These are phyloP conservation scores for Taiwanofungus camphoratus DNA, from an alignment of 1,284 basidiomycete genomes.

Conservation along the genomic window DNA sequence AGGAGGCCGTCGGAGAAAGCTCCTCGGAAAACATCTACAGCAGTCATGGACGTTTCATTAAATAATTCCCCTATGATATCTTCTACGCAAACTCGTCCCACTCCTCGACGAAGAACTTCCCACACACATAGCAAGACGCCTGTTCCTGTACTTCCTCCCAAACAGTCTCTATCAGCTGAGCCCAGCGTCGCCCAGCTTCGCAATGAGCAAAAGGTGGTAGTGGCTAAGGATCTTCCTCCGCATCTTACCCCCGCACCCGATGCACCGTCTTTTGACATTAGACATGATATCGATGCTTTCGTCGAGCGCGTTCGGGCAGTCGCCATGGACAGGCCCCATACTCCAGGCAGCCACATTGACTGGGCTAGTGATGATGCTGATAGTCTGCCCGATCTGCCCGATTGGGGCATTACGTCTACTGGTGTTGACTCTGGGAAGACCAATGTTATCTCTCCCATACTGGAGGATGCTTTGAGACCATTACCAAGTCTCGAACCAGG, in stretches of 20 bases:
- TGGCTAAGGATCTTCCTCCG: slow-evolving; percentile 53
- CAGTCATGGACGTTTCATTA: slow-evolving; percentile 14
- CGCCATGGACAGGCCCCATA: slow-evolving; percentile 66
- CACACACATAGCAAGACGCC: slow-evolving; percentile 18
- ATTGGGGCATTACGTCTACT: slow-evolving; percentile 63
- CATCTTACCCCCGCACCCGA: slow-evolving; percentile 37
- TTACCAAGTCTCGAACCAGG: slow-evolving; percentile 42
- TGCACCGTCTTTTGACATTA: slow-evolving; percentile 40
- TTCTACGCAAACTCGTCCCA: slow-evolving; percentile 16
- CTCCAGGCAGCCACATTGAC: slow-evolving; percentile 73
- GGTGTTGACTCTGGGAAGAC: slow-evolving; percentile 19
- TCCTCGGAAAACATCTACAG: slow-evolving; percentile 19
- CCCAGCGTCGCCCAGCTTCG: slow-evolving; percentile 15
- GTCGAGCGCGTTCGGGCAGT: slow-evolving; percentile 67
- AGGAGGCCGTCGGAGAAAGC: slow-evolving; percentile 24
- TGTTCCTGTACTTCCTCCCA: slow-evolving; percentile 18
- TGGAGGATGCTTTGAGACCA: slow-evolving; percentile 57
- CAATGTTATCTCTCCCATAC: slow-evolving; percentile 59
- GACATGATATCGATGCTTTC: slow-evolving; percentile 59
- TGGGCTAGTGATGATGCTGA: slow-evolving; percentile 84
- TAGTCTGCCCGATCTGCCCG: slow-evolving; percentile 72
- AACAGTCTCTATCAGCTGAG: slow-evolving; percentile 22
- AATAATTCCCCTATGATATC: background rate
- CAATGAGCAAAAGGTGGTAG: slow-evolving; percentile 16
- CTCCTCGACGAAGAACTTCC: slow-evolving; percentile 25